Conservation (phyloP, 1,284 basidiomycete genomes). For the Fomitopsis palustris region DNA sequence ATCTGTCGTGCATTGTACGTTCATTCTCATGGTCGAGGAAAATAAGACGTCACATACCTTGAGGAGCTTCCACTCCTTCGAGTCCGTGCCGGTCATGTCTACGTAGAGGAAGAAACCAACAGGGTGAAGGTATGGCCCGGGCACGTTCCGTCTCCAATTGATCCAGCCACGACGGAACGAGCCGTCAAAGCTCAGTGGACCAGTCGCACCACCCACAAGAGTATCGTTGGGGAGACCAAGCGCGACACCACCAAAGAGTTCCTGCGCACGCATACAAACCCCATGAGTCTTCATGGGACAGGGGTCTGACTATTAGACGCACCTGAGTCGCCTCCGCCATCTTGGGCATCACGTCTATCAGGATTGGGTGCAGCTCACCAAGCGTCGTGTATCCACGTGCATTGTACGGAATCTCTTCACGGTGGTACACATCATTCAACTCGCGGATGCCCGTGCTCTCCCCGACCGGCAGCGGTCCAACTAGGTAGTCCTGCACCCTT, state of each 20-base stretch:
- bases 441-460: constrained; percentile 33
- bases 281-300: too few species aligned
- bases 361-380: constrained; percentile 34
- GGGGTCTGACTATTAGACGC: too few species aligned
- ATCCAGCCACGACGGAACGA: constrained; percentile 54
- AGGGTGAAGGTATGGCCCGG: constrained; percentile 51
- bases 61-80: constrained; percentile 45
- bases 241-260: constrained; percentile 40
- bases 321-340: constrained; percentile 40
- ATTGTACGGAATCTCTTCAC: constrained; percentile 47
- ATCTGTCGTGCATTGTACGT: constrained; percentile 29
- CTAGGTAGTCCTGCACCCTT: constrained; percentile 47
- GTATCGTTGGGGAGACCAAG: constrained; percentile 42
- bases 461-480: constrained; percentile 52
- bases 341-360: constrained; percentile 27
- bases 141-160: constrained; percentile 42
- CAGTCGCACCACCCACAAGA: constrained; percentile 39
- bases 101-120: constrained; percentile 56
- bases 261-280: constrained; percentile 31
- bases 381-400: constrained; percentile 38
- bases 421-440: constrained; percentile 50
- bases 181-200: constrained; percentile 59
- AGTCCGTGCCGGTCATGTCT: constrained; percentile 55
- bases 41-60: constrained; percentile 39
- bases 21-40: neutral